These are phyloP conservation scores for Podila epigama DNA, from an alignment of 192 early-diverging fungal genomes.

Conservation along the genomic window DNA sequence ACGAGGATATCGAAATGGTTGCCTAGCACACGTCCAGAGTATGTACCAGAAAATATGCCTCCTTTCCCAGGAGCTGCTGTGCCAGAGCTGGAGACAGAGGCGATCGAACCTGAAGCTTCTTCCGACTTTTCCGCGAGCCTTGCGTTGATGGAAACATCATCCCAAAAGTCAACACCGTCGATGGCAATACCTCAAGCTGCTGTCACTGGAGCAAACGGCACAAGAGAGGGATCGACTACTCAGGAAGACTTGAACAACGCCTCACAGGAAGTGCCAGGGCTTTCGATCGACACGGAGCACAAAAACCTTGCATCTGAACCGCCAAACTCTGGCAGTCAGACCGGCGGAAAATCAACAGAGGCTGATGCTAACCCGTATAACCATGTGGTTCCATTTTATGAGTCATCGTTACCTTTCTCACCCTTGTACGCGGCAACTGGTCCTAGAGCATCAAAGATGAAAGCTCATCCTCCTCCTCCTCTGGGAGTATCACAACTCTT, in stretches of 20 bases:
- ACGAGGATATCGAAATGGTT: conserved; percentile 16
- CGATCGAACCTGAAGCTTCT: neutral
- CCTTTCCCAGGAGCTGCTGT: conserved; percentile 35
- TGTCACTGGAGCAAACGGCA: conserved; percentile 9
- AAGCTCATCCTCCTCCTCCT: neutral
- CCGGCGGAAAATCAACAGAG: neutral
- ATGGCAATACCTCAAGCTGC: conserved; percentile 8
- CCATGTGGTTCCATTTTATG: conserved; percentile 18
- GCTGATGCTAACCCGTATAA: conserved; percentile 24
- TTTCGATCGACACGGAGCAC: conserved; percentile 1
- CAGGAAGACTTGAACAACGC: neutral
- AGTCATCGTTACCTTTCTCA: conserved; percentile 16
- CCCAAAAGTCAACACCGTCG: neutral
- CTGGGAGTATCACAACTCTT: conserved; percentile 27
- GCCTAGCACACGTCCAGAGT: conserved; percentile 14
- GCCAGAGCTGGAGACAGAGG: neutral
- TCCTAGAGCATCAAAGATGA: neutral
- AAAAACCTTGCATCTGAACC: neutral
- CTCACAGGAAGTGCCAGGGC: neutral
- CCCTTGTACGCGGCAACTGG: conserved; percentile 19
- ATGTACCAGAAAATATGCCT: conserved; percentile 48
- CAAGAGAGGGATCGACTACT: neutral
- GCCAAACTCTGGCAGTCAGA: too few relatives aligned
- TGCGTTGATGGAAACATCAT: too few relatives aligned
- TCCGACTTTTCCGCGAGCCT: neutral